phyloP scores from a whole-genome alignment of 192 early-diverging fungal species.

The Pilaira anomala region DNA sequence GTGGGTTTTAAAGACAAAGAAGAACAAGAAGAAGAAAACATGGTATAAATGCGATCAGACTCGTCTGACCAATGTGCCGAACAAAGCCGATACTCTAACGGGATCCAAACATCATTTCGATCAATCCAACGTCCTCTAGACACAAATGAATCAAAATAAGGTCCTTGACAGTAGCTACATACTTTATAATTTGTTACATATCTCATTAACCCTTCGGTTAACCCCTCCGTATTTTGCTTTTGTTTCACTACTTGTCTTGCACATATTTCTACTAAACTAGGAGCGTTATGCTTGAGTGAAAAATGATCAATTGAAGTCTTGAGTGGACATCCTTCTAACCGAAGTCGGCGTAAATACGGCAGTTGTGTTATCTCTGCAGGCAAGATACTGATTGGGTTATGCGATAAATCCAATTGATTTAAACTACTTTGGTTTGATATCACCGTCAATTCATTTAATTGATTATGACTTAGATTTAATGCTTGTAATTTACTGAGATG shows the following conservation, averaged over 20 bases:
- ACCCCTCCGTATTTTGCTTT: background rate
- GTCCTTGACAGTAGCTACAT: constrained; percentile 78
- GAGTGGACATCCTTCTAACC: constrained; percentile 54
- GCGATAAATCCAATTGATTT: constrained; percentile 60
- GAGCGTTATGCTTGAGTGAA: constrained; percentile 42
- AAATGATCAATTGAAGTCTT: constrained; percentile 31
- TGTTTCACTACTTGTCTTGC: constrained; percentile 43
- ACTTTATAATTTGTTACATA: constrained; percentile 57
- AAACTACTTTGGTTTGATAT: constrained; percentile 59
- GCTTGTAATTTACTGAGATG: constrained; percentile 58
- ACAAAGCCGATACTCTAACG: constrained; percentile 72
- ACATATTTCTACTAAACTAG: constrained; percentile 71
- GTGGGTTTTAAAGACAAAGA: too few relatives aligned
- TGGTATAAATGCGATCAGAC: constrained; percentile 53
- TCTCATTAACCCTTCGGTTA: constrained; percentile 30
- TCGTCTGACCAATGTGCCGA: constrained; percentile 73
- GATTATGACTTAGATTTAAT: constrained; percentile 61
- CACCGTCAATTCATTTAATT: constrained; percentile 53
- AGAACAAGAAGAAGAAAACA: constrained; percentile 41
- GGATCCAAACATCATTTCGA: constrained; percentile 46
- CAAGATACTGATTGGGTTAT: constrained; percentile 63
- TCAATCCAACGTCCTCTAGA: constrained; percentile 64
- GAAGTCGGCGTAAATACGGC: constrained; percentile 62
- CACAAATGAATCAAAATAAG: constrained; percentile 69
- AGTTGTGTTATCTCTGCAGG: constrained; percentile 75